Conservation (phyloP, 1,284 basidiomycete genomes). For the Anthracocystis walkeri region DNA sequence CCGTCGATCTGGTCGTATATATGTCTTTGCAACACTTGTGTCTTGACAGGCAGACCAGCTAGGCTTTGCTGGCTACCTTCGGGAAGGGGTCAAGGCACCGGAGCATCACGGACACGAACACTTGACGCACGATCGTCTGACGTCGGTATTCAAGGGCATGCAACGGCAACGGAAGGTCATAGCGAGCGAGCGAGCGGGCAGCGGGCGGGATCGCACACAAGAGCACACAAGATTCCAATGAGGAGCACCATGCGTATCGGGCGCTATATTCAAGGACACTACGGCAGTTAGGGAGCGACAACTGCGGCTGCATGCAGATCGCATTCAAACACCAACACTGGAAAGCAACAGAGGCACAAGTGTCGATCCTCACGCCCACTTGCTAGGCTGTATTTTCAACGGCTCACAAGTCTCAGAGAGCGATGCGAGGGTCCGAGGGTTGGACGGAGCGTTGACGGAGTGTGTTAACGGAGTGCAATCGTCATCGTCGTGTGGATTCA, state of each 20-base stretch:
- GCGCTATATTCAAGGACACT: neutral
- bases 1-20: slow-evolving; percentile 23
- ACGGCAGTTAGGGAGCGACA: neutral
- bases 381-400: neutral
- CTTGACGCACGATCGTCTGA: slow-evolving; percentile 1
- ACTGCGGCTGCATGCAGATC: slow-evolving; percentile 7
- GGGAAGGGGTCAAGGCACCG: slow-evolving; percentile 8
- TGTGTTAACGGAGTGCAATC: neutral
- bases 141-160: slow-evolving; percentile 6
- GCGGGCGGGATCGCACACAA: slow-evolving; percentile 10
- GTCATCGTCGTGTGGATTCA: slow-evolving; percentile 12
- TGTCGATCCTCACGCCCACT: slow-evolving; percentile 22
- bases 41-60: slow-evolving; percentile 10
- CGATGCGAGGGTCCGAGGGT: slow-evolving; percentile 23
- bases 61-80: slow-evolving; percentile 1
- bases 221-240: neutral
- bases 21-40: slow-evolving; percentile 45
- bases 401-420: neutral
- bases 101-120: slow-evolving; percentile 33
- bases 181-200: neutral
- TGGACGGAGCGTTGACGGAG: slow-evolving; percentile 1
- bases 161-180: neutral
- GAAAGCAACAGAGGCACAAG: neutral
- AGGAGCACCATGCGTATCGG: neutral
- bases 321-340: neutral